Evolutionary conservation across 108 stramenopile genomes (phyloP), one percentile per base, ranked within the genome.

Genomic region (Skeletonema grethae): DNA sequence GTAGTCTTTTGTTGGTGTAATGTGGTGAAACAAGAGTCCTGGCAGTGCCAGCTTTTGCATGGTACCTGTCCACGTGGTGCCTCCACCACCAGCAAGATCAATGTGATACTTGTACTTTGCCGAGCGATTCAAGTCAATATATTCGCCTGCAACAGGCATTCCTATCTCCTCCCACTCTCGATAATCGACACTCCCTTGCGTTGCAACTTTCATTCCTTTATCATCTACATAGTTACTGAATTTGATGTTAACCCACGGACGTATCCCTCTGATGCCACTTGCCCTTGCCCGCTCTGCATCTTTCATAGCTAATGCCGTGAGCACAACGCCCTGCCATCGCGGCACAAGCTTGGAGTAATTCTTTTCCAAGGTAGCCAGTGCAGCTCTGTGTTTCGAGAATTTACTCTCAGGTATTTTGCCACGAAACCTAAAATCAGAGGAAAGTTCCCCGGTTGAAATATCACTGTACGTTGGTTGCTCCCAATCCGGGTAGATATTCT

Each of bases 261-360:
- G 18, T 24, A 16, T 16, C 3, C 25, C 25, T 0, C 25, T 28
- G 25, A 28, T 28, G 1, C 35, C 60, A 32, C 35, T 20, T 9
- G 16, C 60, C 22, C 22, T 36, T 61, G 60, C 34, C 34, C 60
- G n/a, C 18, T 36, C 32, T 35, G 16, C 60, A 22, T 31, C 24
- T 55, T 48, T 35, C 8, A 53, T 3, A 9, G 67, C 58, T 39
- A 68, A 61, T 5, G 75, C 75, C 28, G 75, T 69, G 13, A 55
- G 67, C 0, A 76, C 32, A 10, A 76, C 68, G 15, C 67, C 75
- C 55, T 76, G 61, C 75, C 75, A 76, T 31, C 75, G 61, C 3
- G 75, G 75, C 10, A 69, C 68, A 24, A 76, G 35, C 16, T 67
- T 35, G 25, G 46, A 46, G 25, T 69, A 67, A 25, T 30, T 13